phyloP scores from a whole-genome alignment of 1,284 basidiomycete genomes.

The Pulchroboletus neoregius region DNA sequence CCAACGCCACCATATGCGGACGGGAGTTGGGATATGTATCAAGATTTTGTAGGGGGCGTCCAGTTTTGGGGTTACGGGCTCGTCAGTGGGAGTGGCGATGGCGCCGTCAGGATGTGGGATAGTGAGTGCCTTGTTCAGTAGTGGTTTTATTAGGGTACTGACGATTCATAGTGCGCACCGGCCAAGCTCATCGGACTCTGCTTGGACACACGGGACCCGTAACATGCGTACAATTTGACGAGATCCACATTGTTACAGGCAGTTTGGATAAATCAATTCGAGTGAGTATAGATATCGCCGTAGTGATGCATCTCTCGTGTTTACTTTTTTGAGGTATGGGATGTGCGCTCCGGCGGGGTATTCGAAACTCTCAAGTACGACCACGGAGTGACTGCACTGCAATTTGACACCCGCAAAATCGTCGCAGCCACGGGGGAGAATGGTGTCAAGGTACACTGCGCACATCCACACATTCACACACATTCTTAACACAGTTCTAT shows the following conservation, averaged over 20 bases:
- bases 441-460: constrained; percentile 70
- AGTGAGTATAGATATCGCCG: constrained; percentile 43
- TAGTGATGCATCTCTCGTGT: constrained; percentile 1
- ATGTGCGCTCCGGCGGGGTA: constrained; percentile 85
- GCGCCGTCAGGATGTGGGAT: constrained; percentile 99
- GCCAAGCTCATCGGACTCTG: constrained; percentile 92
- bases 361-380: constrained; percentile 92
- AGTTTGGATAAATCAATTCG: constrained; percentile 92
- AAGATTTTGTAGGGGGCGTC: constrained; percentile 95
- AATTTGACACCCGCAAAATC: constrained; percentile 95
- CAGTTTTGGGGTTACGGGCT: constrained; percentile 99
- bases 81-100: constrained; percentile 95
- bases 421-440: constrained; percentile 94
- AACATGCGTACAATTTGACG: constrained; percentile 96
- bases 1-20: constrained; percentile 87
- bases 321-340: constrained; percentile 74
- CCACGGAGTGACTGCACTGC: constrained; percentile 85
- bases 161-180: constrained; percentile 80
- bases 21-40: constrained; percentile 92
- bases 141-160: constrained; percentile 7
- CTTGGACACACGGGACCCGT: constrained; percentile 92
- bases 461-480: background rate
- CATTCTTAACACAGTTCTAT: constrained; percentile 1
- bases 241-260: constrained; percentile 88
- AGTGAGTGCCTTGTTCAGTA: constrained; percentile 53